Percentiles rank a stretch among this genome's conserved stretches.
Conservation (phyloP, 371 early-diverging fungal genomes). For the Lichtheimia ramosa region DNA sequence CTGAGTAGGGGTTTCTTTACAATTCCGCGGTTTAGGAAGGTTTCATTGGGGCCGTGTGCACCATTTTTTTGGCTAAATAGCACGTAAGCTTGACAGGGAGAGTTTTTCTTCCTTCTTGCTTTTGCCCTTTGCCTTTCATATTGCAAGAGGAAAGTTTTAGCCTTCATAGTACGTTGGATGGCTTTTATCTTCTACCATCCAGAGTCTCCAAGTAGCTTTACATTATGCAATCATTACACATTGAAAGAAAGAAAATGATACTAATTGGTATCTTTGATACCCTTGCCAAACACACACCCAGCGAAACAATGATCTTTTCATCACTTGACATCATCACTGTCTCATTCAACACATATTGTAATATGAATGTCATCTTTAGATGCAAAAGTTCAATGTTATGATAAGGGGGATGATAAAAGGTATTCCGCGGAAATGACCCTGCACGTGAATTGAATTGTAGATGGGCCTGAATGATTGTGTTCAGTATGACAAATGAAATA, state of each 20-base stretch:
- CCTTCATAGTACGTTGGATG: constrained; percentile 51
- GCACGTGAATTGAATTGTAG: no score
- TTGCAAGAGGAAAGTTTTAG: constrained; percentile 29
- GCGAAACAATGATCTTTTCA: no score
- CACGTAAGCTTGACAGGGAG: constrained; percentile 15
- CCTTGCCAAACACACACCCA: no score
- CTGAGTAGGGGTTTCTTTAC: neutral
- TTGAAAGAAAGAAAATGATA: constrained; percentile 7
- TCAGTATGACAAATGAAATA: no score
- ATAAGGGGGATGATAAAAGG: no score
- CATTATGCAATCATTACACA: constrained; percentile 18
- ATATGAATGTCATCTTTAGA: no score
- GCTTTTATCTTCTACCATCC: constrained; percentile 25
- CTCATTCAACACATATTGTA: no score
- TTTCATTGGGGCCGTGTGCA: neutral
- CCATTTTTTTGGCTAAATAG: neutral
- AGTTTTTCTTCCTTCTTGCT: constrained; percentile 41
- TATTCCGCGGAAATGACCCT: no score
- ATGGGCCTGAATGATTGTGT: neutral
- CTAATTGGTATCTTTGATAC: neutral
- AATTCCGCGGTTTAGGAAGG: neutral
- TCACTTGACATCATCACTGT: no score
- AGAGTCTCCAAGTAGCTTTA: constrained; percentile 50
- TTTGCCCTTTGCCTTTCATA: constrained; percentile 28
- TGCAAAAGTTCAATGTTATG: no score